A percentile compares a stretch with the other conserved stretches of the same genome.
Evolutionary conservation across 2,329 filamentous ascomycete genomes (phyloP).

Genomic region (Aotearoamyces nothofagi): DNA sequence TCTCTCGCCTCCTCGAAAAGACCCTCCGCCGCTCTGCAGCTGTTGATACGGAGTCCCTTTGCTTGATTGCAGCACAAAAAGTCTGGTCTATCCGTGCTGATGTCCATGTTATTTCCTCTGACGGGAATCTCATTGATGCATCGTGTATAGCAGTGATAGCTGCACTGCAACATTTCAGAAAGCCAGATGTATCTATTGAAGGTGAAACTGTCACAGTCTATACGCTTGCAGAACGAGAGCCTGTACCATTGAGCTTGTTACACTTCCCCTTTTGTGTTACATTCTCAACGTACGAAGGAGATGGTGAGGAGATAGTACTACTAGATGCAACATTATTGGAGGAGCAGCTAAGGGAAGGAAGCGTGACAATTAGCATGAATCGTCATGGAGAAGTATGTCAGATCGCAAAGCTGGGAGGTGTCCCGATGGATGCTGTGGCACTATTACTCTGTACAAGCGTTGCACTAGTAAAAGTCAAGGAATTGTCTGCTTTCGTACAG

Average conservation of each 20-base stretch:
- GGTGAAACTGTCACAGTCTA: constrained; percentile 77
- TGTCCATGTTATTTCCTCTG: constrained; percentile 79
- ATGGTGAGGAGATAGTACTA: constrained; percentile 54
- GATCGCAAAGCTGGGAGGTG: constrained; percentile 78
- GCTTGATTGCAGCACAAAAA: constrained; percentile 78
- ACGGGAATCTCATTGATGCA: constrained; percentile 79
- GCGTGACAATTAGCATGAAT: constrained; percentile 74
- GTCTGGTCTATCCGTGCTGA: constrained; percentile 87
- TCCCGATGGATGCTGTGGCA: constrained; percentile 62
- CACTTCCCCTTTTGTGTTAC: constrained; percentile 88
- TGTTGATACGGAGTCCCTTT: constrained; percentile 89
- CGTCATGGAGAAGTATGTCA: constrained; percentile 82
- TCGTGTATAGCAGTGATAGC: constrained; percentile 79
- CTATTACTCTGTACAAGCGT: constrained; percentile 63
- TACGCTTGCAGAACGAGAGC: constrained; percentile 71
- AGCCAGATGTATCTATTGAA: constrained; percentile 77
- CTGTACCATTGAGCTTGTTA: constrained; percentile 77
- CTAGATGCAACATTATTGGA: constrained; percentile 61
- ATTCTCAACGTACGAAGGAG: constrained; percentile 62
- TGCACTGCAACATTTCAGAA: constrained; percentile 77
- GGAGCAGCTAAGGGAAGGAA: constrained; percentile 60
- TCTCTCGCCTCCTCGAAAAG: constrained; percentile 84
- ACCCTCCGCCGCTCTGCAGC: constrained; percentile 84
- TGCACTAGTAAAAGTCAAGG: constrained; percentile 67
- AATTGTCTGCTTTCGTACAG: constrained; percentile 61